These are phyloP conservation scores for Tanozyma kutaoensis DNA, from an alignment of 805 yeast species.

Conservation along the genomic window DNA sequence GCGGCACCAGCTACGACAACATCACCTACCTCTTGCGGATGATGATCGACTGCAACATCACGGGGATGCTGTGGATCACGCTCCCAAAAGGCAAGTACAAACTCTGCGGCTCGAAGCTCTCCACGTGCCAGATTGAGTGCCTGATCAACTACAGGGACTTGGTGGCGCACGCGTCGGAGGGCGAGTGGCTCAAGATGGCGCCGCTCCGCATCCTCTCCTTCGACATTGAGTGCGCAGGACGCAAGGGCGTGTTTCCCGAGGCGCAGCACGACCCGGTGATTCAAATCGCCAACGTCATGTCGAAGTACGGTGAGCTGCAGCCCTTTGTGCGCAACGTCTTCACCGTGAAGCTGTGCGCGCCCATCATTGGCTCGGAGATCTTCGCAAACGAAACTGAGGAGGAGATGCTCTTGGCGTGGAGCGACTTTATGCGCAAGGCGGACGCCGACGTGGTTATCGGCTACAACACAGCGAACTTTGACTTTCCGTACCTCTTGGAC, in stretches of 20 bases:
- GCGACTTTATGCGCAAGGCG: slow-evolving; percentile 64
- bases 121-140: slow-evolving; percentile 82
- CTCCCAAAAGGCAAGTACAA: slow-evolving; percentile 64
- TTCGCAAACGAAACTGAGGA: slow-evolving; percentile 62
- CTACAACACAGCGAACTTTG: slow-evolving; percentile 89
- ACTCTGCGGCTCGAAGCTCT: slow-evolving; percentile 29
- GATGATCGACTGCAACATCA: slow-evolving; percentile 85
- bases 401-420: slow-evolving; percentile 80
- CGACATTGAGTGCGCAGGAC: slow-evolving; percentile 97
- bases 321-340: slow-evolving; percentile 94
- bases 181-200: slow-evolving; percentile 86
- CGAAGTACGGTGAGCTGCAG: slow-evolving; percentile 64
- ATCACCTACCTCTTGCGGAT: slow-evolving; percentile 73
- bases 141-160: slow-evolving; percentile 53
- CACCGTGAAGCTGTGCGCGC: slow-evolving; percentile 81
- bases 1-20: slow-evolving; percentile 72
- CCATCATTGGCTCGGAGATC: slow-evolving; percentile 89
- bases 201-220: slow-evolving; percentile 88
- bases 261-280: slow-evolving; percentile 88
- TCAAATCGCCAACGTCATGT: slow-evolving; percentile 93
- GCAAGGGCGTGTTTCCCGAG: slow-evolving; percentile 94
- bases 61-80: slow-evolving; percentile 97
- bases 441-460: slow-evolving; percentile 98
- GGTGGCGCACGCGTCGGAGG: slow-evolving; percentile 77
- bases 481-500: slow-evolving; percentile 82